A percentile compares a stretch with the other conserved stretches of the same genome.
Evolutionary conservation across 1,284 basidiomycete species (phyloP).

Genomic region (Ceratobasidium sp.): DNA sequence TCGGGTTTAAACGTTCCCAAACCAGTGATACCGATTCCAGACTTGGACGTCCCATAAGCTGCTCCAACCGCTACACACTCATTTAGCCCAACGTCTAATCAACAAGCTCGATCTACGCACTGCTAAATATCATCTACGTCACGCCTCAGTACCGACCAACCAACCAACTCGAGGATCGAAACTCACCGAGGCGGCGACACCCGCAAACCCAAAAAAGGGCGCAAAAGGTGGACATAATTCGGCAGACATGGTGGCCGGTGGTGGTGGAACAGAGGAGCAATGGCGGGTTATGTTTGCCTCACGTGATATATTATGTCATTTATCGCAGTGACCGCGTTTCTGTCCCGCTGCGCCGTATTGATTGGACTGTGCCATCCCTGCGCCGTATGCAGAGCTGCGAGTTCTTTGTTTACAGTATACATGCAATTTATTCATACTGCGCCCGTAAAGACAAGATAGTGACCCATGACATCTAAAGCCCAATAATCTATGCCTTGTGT

Average conservation of each 20-base stretch:
- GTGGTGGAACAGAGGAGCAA: not conserved
- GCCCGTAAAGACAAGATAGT: not conserved
- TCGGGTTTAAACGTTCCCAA: slow-evolving; percentile 94
- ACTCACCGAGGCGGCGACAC: slow-evolving; percentile 79
- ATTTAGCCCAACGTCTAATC: not conserved
- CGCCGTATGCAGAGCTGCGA: too few relatives aligned
- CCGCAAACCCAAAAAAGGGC: slow-evolving; percentile 85
- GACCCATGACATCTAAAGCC: not conserved
- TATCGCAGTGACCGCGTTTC: too few relatives aligned
- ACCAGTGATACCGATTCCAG: slow-evolving; percentile 97
- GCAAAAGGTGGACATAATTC: slow-evolving; percentile 75
- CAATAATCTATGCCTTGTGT: slow-evolving; percentile 4
- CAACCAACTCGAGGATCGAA: not conserved
- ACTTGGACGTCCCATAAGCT: slow-evolving; percentile 95
- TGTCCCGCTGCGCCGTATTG: too few relatives aligned
- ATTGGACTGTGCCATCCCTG: too few relatives aligned
- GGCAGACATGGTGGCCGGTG: not conserved
- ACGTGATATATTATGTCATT: not conserved
- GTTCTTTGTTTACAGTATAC: too few relatives aligned
- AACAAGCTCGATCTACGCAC: slow-evolving; percentile 54
- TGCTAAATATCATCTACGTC: slow-evolving; percentile 83
- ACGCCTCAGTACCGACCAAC: slow-evolving; percentile 3
- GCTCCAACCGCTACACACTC: slow-evolving; percentile 75
- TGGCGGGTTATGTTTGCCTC: not conserved
- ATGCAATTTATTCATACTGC: not conserved